Evolutionary conservation across 345 rosid genomes (phyloP), one percentile per base, ranked within the genome.

Genomic region (Kernera saxatilis): DNA sequence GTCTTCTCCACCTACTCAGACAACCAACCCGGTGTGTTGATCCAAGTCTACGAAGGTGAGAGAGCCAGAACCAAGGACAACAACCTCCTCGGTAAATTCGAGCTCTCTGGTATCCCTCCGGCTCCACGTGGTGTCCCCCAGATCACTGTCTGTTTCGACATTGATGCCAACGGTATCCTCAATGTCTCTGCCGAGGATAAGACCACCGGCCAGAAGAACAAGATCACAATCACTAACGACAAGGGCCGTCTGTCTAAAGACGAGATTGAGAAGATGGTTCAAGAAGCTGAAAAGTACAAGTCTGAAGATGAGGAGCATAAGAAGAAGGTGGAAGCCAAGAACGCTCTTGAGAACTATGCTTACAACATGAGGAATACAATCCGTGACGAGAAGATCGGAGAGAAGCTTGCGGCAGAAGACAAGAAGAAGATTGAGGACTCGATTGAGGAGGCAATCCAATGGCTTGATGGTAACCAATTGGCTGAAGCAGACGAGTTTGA

Each of bases 341-440:
- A 82, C 40, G 80, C 83, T 5, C 69, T 84, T 17, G 85, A 77
- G 71, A 80, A 82, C 52, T 82, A 80, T 26, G 78, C 82, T 0
- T 83, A 83, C 74, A 80, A 83, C 82, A 80, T 84, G 86, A 82
- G 88, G 57, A 85, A 85, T 64, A 82, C 83, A 0, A 64, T 81
- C 11, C 71, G 32, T 13, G 86, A 82, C 4, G 88, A 81, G 69
- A 84, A 84, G 77, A 82, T 82, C 10, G 79, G 79, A 11, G 78
- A 77, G 18, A 85, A 85, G 60, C 80, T 85, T 13, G 48, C 81
- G 1, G 59, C 82, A 2, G 77, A 54, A 0, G 86, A 81, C 45
- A 85, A 83, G 79, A 74, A 81, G 75, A 85, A 77, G 64, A 81
- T 85, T 1, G 89, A 85, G 35, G 87, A 85, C 33, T 67, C 84